phyloP scores from a whole-genome alignment of 1,284 basidiomycete species.

The Moniliophthora roreri region DNA sequence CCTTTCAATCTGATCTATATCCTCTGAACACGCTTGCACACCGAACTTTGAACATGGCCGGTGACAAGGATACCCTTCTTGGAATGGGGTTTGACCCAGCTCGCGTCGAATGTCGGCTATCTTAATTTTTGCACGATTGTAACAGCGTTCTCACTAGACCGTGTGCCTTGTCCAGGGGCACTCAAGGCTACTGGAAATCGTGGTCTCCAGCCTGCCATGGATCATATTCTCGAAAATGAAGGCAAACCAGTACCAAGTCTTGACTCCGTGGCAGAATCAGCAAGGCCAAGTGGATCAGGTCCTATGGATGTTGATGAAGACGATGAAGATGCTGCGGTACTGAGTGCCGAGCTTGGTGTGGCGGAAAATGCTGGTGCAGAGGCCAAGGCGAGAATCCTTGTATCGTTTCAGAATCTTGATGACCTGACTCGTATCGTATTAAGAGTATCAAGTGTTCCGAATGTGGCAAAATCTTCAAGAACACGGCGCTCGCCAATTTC shows the following conservation, averaged over 20 bases:
- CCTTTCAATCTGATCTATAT: neutral
- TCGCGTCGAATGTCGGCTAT: conserved; percentile 78
- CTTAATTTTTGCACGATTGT: conserved; percentile 10
- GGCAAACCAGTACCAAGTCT: conserved; percentile 72
- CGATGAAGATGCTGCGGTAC: conserved; percentile 69
- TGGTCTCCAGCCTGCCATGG: conserved; percentile 88
- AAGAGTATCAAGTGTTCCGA: conserved; percentile 70
- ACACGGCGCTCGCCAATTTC: conserved; percentile 87
- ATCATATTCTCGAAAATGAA: conserved; percentile 80
- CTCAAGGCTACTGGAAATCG: conserved; percentile 76
- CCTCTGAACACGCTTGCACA: no score
- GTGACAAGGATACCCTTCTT: conserved; percentile 77
- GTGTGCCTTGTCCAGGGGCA: conserved; percentile 66
- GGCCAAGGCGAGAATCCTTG: conserved; percentile 51
- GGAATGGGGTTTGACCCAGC: conserved; percentile 85
- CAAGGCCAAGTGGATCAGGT: conserved; percentile 27
- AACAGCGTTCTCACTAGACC: neutral
- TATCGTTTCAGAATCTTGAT: conserved; percentile 1
- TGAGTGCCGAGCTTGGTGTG: conserved; percentile 47
- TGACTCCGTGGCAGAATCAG: conserved; percentile 29
- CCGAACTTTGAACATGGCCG: conserved; percentile 55
- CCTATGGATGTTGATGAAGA: conserved; percentile 59
- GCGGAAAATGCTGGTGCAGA: conserved; percentile 46
- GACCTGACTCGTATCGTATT: neutral
- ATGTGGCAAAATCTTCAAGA: conserved; percentile 87